Evolutionary conservation across 1,139 yeast genomes (phyloP).

Genomic region (Cylindricascospora bacillispora): DNA sequence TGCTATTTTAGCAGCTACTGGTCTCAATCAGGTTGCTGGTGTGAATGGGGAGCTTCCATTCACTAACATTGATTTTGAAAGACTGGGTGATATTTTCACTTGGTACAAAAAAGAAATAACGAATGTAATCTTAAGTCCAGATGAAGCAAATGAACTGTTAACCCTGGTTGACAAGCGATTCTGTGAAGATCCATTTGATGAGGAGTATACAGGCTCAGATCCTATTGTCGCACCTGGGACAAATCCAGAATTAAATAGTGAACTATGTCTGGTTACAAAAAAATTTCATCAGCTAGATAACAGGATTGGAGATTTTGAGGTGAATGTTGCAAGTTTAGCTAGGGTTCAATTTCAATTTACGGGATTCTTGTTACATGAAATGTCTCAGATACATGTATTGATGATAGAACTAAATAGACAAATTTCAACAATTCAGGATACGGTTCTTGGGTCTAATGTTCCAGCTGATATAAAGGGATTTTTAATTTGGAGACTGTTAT

Average conservation of each 20-base stretch:
- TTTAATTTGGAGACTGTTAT: constrained; percentile 20
- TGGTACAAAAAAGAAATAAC: constrained; percentile 14
- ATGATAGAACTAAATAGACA: constrained; percentile 24
- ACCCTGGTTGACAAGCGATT: constrained; percentile 19
- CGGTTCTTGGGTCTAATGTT: constrained; percentile 11
- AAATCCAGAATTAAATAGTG: constrained; percentile 18
- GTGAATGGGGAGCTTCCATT: constrained; percentile 20
- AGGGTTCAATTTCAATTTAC: constrained; percentile 26
- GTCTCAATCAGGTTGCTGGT: constrained; percentile 22
- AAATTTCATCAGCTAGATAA: constrained; percentile 23
- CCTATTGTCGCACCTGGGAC: constrained; percentile 24
- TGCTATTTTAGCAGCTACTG: constrained; percentile 25
- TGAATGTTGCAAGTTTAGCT: constrained; percentile 26
- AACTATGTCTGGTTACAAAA: constrained; percentile 22
- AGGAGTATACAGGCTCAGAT: constrained; percentile 18
- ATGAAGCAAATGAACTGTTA: constrained; percentile 14
- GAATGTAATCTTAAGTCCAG: constrained; percentile 9
- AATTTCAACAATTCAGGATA: constrained; percentile 18
- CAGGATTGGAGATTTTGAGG: constrained; percentile 25
- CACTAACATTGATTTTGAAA: constrained; percentile 23
- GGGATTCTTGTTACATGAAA: constrained; percentile 24
- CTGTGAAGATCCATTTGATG: constrained; percentile 24
- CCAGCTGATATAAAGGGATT: constrained; percentile 18
- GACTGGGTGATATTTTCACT: constrained; percentile 20
- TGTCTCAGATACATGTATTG: constrained; percentile 23